Evolutionary conservation across 129 eudicot species (phyloP).

Genomic region (Daucus carota): DNA sequence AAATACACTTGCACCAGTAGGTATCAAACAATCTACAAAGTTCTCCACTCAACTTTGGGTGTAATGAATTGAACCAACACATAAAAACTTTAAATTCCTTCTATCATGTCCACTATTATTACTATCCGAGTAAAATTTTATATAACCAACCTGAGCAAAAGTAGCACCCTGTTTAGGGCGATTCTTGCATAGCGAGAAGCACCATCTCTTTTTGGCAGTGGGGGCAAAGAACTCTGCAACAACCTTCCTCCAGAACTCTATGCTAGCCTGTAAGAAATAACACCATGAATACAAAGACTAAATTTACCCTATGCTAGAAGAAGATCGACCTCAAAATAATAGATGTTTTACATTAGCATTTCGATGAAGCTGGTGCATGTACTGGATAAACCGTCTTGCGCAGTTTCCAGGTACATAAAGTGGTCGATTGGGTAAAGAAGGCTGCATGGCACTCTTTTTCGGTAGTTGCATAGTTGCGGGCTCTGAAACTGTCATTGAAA

Average conservation of each 20-base stretch:
- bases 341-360: not conserved
- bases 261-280: constrained; percentile 3
- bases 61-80: not conserved
- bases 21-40: not conserved
- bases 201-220: not conserved
- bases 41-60: not conserved
- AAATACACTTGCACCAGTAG: not conserved
- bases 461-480: not conserved
- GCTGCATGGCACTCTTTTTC: not conserved
- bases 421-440: not conserved
- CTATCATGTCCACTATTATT: not conserved
- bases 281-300: not conserved
- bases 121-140: not conserved
- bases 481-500: not conserved
- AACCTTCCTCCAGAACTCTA: not conserved
- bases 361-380: not conserved
- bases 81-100: not conserved
- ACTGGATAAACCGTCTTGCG: not conserved
- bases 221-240: constrained; percentile 7
- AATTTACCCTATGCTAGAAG: no score
- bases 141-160: not conserved
- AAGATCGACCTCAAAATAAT: not conserved
- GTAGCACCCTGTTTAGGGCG: not conserved
- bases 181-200: not conserved
- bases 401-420: constrained; percentile 1